Conservation (phyloP, 805 yeast species). For the Saccharomycopsis fermentans region DNA sequence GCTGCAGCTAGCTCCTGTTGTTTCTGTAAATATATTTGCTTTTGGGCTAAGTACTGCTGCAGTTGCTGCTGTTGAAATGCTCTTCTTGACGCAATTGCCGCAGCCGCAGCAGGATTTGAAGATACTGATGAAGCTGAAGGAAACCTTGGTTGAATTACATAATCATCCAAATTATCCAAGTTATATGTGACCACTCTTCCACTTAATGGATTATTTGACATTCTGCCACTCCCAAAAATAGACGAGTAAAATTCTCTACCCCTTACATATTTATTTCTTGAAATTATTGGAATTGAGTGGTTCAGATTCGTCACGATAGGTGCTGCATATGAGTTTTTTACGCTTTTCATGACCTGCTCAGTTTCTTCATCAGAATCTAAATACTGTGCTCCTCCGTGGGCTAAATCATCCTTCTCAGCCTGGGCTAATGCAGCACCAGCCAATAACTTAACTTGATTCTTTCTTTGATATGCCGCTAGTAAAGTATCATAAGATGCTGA, state of each 20-base stretch:
- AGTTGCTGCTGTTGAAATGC: constrained; percentile 10
- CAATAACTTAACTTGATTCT: constrained; percentile 84
- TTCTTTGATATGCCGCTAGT: constrained; percentile 80
- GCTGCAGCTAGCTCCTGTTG: constrained; percentile 21
- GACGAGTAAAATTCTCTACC: constrained; percentile 80
- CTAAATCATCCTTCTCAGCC: constrained; percentile 60
- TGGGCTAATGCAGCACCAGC: constrained; percentile 74
- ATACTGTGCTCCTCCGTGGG: constrained; percentile 34
- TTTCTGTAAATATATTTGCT: constrained; percentile 22
- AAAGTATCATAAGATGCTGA: constrained; percentile 86
- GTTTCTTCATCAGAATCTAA: constrained; percentile 89
- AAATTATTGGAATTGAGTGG: constrained; percentile 56
- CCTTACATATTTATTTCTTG: constrained; percentile 65
- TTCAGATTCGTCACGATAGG: constrained; percentile 62
- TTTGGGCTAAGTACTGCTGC: constrained; percentile 11
- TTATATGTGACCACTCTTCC: constrained; percentile 74
- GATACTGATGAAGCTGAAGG: constrained; percentile 22
- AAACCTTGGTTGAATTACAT: constrained; percentile 41
- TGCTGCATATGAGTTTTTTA: constrained; percentile 64
- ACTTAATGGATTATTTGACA: constrained; percentile 30
- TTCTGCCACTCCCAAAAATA: constrained; percentile 47
- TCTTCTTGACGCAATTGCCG: constrained; percentile 17
- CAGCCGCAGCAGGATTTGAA: constrained; percentile 1
- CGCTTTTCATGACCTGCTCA: constrained; percentile 82
- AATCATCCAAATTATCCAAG: constrained; percentile 61